phyloP scores from a whole-genome alignment of 2,329 filamentous ascomycete genomes.

The Monosporascus sp. region DNA sequence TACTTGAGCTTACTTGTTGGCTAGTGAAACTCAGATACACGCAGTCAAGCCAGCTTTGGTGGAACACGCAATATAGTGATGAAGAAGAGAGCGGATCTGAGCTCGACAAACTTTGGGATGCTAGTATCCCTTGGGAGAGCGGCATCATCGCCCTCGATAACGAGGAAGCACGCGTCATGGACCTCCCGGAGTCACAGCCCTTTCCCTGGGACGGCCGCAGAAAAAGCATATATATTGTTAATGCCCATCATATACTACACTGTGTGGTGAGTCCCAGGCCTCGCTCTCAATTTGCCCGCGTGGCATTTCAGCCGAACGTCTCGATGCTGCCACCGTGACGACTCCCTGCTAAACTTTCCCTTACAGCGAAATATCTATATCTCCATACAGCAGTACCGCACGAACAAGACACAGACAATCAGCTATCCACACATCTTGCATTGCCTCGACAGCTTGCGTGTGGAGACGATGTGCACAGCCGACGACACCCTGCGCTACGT shows the following conservation, averaged over 20 bases:
- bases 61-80: neutral
- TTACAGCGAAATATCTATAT: neutral
- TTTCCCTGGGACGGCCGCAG: neutral
- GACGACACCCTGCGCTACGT: slow-evolving; percentile 1
- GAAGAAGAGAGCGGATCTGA: neutral
- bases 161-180: slow-evolving; percentile 1
- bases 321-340: too few relatives aligned
- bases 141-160: neutral
- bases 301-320: neutral
- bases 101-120: slow-evolving; percentile 1
- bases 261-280: neutral
- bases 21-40: slow-evolving; percentile 12
- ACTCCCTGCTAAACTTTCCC: neutral
- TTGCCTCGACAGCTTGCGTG: slow-evolving; percentile 1
- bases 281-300: neutral
- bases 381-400: slow-evolving; percentile 1
- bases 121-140: neutral
- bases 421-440: neutral
- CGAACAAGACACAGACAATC: neutral
- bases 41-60: slow-evolving; percentile 5
- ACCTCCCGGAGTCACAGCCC: neutral
- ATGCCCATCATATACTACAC: slow-evolving; percentile 1
- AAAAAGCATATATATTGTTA: slow-evolving; percentile 1
- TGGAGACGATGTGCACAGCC: neutral
- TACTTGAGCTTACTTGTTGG: neutral